Base-by-base conservation (phyloP, 148 eudicot genomes). In the Rhododendron simsii region DNA sequence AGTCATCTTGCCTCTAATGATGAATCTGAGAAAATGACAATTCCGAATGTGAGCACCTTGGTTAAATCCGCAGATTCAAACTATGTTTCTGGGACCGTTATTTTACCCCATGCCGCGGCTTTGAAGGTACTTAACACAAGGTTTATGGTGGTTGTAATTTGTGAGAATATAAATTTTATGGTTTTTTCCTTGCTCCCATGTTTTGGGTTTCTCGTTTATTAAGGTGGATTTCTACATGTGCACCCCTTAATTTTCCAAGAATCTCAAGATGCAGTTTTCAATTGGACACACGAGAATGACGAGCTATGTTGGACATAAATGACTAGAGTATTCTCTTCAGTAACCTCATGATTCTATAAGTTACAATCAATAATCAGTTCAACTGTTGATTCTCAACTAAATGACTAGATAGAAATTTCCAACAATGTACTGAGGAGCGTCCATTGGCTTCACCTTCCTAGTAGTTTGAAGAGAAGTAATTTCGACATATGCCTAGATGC, bases 1-100 rank as follows among this genome's bases (percentile, higher is more conserved):
- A 59, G 33, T 82, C 26, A 37, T 61, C 73, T 23, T 82, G 44
- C 84, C 48, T 35, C 50, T 3, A 28, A 37, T 50, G n/a, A 39
- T 13, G 73, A 28, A 61, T 82, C 50, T 82, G 39, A 48, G n/a
- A 63, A 61, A 61, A 57, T 41, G 84, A 82, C 84, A 82, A 11
- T 26, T 28, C 48, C 23, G 9, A 83, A 30, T 67, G 41, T 67
- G n/a, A 65, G 55, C n/a, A n/a, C 14, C 78, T 26, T 20, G 26
- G 30, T 55, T 33, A 30, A n/a, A 16, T 81, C 47, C 8, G 45
- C 65, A 81, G 20, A 53, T 61, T 55, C 16, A 11, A 13, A 81
- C 47, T 18, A 39, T 20, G 50, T 76, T 76, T 41, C 26, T 1
- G 5, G n/a, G 50, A 39, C 18, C 26, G 11, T 13, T 28, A 51